Evolutionary conservation across 805 yeast genomes (phyloP), one percentile per base, ranked within the genome.

Genomic region (Zygotorulaspora sp.): DNA sequence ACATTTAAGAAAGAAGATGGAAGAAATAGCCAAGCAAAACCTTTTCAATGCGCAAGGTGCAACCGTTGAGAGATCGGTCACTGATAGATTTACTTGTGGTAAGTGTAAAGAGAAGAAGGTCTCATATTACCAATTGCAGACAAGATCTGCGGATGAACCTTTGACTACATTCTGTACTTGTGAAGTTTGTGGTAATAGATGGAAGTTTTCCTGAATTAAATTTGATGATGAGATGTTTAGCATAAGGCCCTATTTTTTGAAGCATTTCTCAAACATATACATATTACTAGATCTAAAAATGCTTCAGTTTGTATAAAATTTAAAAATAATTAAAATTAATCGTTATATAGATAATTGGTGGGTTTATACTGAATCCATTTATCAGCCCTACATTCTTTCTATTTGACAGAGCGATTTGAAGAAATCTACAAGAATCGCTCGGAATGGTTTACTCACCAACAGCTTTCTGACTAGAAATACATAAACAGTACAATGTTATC

Each of bases 121-220:
- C 28, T 83, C 95, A 52, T 92, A 92, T 63, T 90, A 89, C 65
- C 98, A 92, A 68, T 75, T 92, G 82, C 98, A 92, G 71, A 92
- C 98, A 22, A 75, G 98, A 65, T 85, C 96, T 41, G 98, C 98
- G 13, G 98, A 92, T 77, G 98, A 92, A 66, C 98, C 98, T 43
- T 75, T 92, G 55, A 92, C 98, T 6, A 92, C 98, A 1, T 92
- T 92, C 61, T 92, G 98, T 70, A 89, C 96, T 3, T 92, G 98
- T 69, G 97, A 89, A 57, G 86, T 78, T 49, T 92, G 98, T 69
- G 97, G 97, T 46, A 87, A 92, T 58, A 77, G 97, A 63, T 92
- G 98, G 98, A 92, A 92, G 65, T 92, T 92, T 60, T 84, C 95
- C 21, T 89, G 61, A 26, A 12, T 14, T n/a, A 14, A 26, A 50